A percentile compares a stretch with the other conserved stretches of the same genome.
phyloP scores from a whole-genome alignment of 331 rosid genomes.

The Malus hybrid region DNA sequence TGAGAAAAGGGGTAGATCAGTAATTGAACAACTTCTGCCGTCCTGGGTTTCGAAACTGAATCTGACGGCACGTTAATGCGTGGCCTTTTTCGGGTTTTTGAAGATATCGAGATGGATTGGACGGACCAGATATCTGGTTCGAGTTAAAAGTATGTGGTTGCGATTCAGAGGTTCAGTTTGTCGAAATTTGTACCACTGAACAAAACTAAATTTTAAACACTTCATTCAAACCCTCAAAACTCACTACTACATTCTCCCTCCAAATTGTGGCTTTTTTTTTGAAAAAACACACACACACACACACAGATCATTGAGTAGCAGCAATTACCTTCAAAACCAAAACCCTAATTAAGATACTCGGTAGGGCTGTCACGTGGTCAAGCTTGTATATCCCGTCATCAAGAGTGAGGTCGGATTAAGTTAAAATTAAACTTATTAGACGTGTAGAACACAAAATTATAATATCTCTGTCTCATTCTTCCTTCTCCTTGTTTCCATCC shows the following conservation, averaged over 20 bases:
- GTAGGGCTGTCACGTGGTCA: no score
- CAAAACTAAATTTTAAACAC: background rate
- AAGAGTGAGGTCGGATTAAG: no score
- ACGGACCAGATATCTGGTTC: constrained; percentile 19
- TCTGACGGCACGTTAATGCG: constrained; percentile 66
- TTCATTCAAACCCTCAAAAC: background rate
- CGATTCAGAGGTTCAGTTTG: constrained; percentile 13
- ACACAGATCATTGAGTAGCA: no score
- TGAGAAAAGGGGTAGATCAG: background rate
- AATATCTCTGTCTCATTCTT: no score
- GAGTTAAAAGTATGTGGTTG: constrained; percentile 18
- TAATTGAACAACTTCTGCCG: background rate
- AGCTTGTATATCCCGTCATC: no score
- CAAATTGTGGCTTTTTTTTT: background rate
- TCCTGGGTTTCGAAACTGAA: constrained; percentile 18
- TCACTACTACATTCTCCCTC: background rate
- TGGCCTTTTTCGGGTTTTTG: constrained; percentile 42
- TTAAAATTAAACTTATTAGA: no score
- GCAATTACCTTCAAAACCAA: no score
- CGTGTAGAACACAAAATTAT: no score
- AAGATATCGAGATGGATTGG: constrained; percentile 47
- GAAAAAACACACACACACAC: no score
- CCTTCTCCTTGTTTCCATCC: no score
- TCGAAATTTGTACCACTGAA: background rate
- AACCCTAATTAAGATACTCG: no score